Evolutionary conservation across 179 eudicot species (phyloP).

Genomic region (Beta macrorhiza): DNA sequence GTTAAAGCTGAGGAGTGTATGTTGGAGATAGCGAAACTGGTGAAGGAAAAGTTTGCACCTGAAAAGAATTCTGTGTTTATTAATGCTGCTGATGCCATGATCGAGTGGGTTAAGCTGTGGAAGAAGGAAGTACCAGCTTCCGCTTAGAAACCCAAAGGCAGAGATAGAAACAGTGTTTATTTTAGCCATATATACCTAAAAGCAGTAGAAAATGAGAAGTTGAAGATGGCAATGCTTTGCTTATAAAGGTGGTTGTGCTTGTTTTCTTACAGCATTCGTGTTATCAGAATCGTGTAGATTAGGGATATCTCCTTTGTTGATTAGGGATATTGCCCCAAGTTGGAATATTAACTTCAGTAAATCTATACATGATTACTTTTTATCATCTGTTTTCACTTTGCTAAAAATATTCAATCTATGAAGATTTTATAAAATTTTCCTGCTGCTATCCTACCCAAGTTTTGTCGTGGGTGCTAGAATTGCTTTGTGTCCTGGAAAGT

Average conservation of each 20-base stretch:
- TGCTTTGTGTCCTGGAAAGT: neutral
- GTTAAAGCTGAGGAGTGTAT: constrained; percentile 68
- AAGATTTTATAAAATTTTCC: too few relatives aligned
- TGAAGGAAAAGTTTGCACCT: constrained; percentile 56
- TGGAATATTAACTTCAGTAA: constrained; percentile 1
- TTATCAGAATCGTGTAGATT: neutral
- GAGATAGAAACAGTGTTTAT: constrained; percentile 7
- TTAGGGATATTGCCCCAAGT: neutral
- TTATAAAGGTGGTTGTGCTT: constrained; percentile 12
- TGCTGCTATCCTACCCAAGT: neutral
- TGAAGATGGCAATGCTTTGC: neutral
- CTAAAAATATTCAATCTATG: neutral
- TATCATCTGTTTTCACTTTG: neutral
- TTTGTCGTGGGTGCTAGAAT: neutral
- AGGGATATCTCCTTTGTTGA: neutral
- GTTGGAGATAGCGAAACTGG: constrained; percentile 65
- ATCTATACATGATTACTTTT: neutral
- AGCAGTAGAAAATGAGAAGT: neutral
- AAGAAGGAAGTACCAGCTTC: constrained; percentile 41
- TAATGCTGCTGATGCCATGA: constrained; percentile 77
- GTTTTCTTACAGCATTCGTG: neutral
- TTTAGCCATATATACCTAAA: neutral
- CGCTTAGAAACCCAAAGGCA: constrained; percentile 14
- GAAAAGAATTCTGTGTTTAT: constrained; percentile 46
- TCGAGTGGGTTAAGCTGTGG: constrained; percentile 79